phyloP scores from a whole-genome alignment of 441 rosid species.

The Theobroma grandiflorum region DNA sequence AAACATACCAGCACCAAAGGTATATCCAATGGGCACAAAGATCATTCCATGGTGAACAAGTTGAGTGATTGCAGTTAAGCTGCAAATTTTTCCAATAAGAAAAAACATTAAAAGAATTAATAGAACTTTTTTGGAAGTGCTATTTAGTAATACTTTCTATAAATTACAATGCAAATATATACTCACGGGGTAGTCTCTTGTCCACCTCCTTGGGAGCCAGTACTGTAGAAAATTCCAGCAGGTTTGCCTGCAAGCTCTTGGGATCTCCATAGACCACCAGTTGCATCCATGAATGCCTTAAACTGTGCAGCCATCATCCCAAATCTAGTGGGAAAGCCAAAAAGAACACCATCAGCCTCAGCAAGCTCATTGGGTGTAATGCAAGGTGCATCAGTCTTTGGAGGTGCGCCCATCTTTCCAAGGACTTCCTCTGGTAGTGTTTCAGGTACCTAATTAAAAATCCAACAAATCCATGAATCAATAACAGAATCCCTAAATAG shows the following conservation, averaged over 20 bases:
- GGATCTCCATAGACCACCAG: conserved; percentile 58
- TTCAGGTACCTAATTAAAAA: conserved; percentile 43
- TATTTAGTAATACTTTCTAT: neutral
- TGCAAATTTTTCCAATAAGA: conserved; percentile 24
- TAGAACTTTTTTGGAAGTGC: neutral
- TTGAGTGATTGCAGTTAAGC: conserved; percentile 50
- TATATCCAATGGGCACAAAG: conserved; percentile 59
- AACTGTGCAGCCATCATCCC: conserved; percentile 64
- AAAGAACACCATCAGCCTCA: conserved; percentile 53
- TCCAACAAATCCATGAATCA: neutral
- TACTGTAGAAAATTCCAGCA: conserved; percentile 62
- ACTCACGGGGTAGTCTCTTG: conserved; percentile 66
- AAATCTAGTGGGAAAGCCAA: conserved; percentile 61
- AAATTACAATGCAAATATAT: neutral
- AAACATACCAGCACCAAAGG: conserved; percentile 64
- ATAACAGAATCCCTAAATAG: neutral
- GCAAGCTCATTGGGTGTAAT: conserved; percentile 47
- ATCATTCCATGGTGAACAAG: conserved; percentile 61
- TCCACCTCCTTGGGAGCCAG: conserved; percentile 62
- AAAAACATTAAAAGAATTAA: neutral
- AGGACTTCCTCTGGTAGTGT: conserved; percentile 50
- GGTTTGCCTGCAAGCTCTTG: conserved; percentile 61
- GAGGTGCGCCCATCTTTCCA: conserved; percentile 55
- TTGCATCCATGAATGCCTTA: conserved; percentile 56
- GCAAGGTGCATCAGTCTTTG: conserved; percentile 52